These are phyloP conservation scores for Pugionium cornutum DNA, from an alignment of 345 rosid species.

Conservation along the genomic window DNA sequence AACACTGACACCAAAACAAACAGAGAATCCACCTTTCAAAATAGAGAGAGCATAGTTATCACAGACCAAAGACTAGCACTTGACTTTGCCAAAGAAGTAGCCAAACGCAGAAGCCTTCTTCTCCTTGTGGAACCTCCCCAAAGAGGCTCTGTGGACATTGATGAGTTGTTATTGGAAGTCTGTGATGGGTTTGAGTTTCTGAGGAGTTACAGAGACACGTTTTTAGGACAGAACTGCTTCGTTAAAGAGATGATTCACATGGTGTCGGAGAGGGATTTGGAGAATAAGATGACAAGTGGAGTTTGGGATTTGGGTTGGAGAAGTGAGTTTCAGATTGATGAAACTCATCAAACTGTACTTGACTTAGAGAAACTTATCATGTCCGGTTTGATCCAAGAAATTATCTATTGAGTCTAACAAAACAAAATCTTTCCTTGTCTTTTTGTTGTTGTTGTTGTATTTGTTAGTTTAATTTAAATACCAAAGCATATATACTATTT, in stretches of 20 bases:
- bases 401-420: conserved; percentile 27
- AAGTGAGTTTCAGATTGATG: conserved; percentile 52
- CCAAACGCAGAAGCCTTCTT: conserved; percentile 52
- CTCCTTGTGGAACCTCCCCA: conserved; percentile 17
- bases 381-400: conserved; percentile 59
- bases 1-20: conserved; percentile 27
- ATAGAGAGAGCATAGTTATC: conserved; percentile 13
- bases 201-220: conserved; percentile 43
- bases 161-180: conserved; percentile 59
- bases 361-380: conserved; percentile 62
- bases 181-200: conserved; percentile 51
- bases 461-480: background rate
- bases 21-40: conserved; percentile 13
- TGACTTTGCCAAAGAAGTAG: conserved; percentile 69
- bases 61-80: conserved; percentile 48
- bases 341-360: conserved; percentile 53
- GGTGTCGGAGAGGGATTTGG: conserved; percentile 60
- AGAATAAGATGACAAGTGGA: conserved; percentile 47
- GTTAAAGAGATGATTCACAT: conserved; percentile 42
- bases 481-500: background rate
- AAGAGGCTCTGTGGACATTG: conserved; percentile 46
- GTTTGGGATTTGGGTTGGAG: conserved; percentile 86
- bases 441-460: background rate
- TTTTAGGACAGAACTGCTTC: conserved; percentile 33
- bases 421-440: background rate